phyloP scores from a whole-genome alignment of 1,284 basidiomycete species.

The Sanguinoderma infundibulare region DNA sequence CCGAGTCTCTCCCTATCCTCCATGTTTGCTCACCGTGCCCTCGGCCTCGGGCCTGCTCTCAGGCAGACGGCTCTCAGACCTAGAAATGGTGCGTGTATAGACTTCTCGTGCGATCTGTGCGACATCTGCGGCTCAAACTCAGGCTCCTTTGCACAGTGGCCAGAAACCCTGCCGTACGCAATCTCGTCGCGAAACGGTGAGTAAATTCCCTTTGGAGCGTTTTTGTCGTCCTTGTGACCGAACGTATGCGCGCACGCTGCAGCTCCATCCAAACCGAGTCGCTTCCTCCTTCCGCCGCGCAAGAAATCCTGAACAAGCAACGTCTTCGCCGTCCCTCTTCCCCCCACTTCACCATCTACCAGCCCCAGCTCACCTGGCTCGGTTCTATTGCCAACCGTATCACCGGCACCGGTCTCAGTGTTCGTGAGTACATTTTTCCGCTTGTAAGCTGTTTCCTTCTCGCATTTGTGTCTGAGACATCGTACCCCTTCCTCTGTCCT shows the following conservation, averaged over 20 bases:
- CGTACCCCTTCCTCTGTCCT: neutral
- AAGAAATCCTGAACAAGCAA: conserved; percentile 84
- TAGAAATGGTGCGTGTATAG: conserved; percentile 44
- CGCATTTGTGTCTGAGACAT: neutral
- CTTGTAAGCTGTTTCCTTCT: neutral
- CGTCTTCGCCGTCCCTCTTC: conserved; percentile 84
- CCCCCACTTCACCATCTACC: conserved; percentile 96
- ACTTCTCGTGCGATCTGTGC: no score
- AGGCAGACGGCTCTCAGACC: conserved; percentile 54
- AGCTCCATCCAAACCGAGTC: conserved; percentile 66
- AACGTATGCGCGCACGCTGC: neutral
- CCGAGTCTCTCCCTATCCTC: conserved; percentile 18
- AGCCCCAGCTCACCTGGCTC: conserved; percentile 92
- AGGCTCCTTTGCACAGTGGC: conserved; percentile 35
- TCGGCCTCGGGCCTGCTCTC: conserved; percentile 57
- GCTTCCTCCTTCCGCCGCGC: conserved; percentile 59
- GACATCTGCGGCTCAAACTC: neutral
- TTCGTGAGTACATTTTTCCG: conserved; percentile 55
- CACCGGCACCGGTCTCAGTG: conserved; percentile 82
- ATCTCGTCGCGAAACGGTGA: conserved; percentile 53
- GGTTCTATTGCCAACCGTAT: conserved; percentile 86
- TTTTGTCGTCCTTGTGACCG: neutral
- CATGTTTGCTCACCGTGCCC: conserved; percentile 53
- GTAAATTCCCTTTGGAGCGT: neutral
- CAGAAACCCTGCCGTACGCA: conserved; percentile 45